These are phyloP conservation scores for Trichoderma semiorbis DNA, from an alignment of 2,329 filamentous ascomycete species.

Conservation along the genomic window DNA sequence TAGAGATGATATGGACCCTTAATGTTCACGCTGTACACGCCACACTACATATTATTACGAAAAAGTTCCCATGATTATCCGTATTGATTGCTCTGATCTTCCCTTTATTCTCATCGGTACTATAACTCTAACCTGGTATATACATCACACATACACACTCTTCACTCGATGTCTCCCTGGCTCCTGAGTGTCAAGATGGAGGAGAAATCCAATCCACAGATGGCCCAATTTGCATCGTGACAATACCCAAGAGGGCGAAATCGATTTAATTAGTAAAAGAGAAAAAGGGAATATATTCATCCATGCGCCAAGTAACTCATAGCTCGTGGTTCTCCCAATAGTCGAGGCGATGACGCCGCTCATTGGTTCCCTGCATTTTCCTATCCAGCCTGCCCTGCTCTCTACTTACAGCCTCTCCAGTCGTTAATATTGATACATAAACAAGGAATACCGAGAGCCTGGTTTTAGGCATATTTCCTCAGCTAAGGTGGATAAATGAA, in stretches of 20 bases:
- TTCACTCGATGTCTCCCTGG: not conserved
- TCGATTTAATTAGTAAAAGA: not conserved
- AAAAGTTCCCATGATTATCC: not conserved
- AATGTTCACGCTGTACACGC: not conserved
- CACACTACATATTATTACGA: not conserved
- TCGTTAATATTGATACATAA: conserved; percentile 15
- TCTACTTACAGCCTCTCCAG: not conserved
- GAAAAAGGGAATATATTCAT: not conserved
- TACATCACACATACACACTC: not conserved
- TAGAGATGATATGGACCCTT: not conserved
- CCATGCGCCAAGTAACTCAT: conserved; percentile 14
- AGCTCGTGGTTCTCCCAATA: conserved; percentile 16
- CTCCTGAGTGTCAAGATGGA: not conserved
- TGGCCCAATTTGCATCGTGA: not conserved
- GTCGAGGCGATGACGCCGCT: not conserved
- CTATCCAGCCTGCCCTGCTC: conserved; percentile 1
- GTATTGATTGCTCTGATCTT: not conserved
- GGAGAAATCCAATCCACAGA: not conserved
- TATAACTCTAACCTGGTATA: not conserved
- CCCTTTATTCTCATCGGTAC: not conserved
- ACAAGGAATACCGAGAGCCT: not conserved
- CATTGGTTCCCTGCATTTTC: conserved; percentile 9
- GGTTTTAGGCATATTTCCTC: conserved; percentile 33
- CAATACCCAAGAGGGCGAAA: not conserved
- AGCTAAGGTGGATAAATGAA: conserved; percentile 25